Conservation (phyloP, 176 grass and related monocot species). For the Areca catechu region DNA sequence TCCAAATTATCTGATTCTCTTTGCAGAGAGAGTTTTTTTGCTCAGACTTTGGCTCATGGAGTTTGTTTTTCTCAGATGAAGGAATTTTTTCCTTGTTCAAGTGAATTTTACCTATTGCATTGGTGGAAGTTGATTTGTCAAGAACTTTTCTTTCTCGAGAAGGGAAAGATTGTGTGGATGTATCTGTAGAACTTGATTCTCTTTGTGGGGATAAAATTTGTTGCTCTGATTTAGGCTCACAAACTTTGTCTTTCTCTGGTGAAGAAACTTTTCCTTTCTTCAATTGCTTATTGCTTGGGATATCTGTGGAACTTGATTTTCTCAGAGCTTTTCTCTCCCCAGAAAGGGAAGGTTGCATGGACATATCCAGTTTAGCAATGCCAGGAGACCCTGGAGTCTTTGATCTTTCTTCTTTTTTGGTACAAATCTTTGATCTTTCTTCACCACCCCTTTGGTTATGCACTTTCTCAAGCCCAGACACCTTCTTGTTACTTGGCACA, state of each 20-base stretch:
- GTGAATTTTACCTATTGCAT: slow-evolving; percentile 1
- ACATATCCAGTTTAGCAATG: not conserved
- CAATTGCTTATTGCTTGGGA: not conserved
- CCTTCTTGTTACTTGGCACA: slow-evolving; percentile 1
- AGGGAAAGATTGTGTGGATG: too few relatives aligned
- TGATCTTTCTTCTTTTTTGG: too few relatives aligned
- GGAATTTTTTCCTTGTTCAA: slow-evolving; percentile 42
- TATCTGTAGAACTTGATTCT: not conserved
- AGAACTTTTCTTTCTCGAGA: too few relatives aligned
- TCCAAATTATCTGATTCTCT: slow-evolving; percentile 1
- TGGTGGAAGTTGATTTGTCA: too few relatives aligned
- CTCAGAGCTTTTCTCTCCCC: slow-evolving; percentile 28
- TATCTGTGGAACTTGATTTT: slow-evolving; percentile 28
- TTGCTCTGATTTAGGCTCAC: not conserved
- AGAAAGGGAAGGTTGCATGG: slow-evolving; percentile 10
- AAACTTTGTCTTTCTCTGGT: slow-evolving; percentile 23
- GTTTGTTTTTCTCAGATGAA: slow-evolving; percentile 29
- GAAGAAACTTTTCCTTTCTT: slow-evolving; percentile 39
- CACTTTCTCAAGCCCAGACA: not conserved
- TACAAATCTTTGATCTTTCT: too few relatives aligned
- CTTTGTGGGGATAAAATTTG: not conserved
- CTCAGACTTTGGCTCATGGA: not conserved
- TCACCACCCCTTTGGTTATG: not conserved
- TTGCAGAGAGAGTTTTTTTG: not conserved
- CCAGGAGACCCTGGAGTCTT: not conserved